Evolutionary conservation across 352 stramenopile genomes (phyloP).

Genomic region (Phytopythium helicoides): DNA sequence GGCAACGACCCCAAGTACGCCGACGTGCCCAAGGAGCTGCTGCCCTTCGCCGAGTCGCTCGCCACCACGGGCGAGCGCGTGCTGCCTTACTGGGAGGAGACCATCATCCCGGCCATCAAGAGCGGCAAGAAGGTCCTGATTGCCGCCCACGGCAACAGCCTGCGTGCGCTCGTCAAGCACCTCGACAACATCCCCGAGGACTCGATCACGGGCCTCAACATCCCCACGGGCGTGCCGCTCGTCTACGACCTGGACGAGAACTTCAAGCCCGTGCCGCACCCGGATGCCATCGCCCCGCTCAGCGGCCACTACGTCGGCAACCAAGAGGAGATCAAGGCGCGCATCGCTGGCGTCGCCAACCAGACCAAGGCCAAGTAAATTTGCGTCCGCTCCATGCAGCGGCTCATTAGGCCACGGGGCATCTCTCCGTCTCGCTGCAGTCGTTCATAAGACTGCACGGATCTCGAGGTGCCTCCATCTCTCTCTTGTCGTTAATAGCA

Average conservation of each 20-base stretch:
- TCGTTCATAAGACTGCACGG: too few relatives aligned
- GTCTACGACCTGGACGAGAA: conserved; percentile 98
- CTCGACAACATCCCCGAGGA: conserved; percentile 97
- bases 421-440: too few relatives aligned
- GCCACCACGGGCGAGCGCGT: conserved; percentile 93
- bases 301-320: conserved; percentile 88
- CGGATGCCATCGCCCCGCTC: conserved; percentile 89
- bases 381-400: too few relatives aligned
- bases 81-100: conserved; percentile 94
- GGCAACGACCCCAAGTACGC: conserved; percentile 92
- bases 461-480: too few relatives aligned
- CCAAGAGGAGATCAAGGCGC: conserved; percentile 95
- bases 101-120: conserved; percentile 94
- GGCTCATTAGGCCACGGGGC: too few relatives aligned
- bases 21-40: conserved; percentile 84
- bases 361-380: conserved; percentile 91
- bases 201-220: conserved; percentile 97
- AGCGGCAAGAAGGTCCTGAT: conserved; percentile 96
- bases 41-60: conserved; percentile 94
- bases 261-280: conserved; percentile 93
- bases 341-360: conserved; percentile 96
- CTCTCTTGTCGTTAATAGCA: conserved; percentile 2
- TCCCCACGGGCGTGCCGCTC: conserved; percentile 94
- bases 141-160: conserved; percentile 97
- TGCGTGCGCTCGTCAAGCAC: conserved; percentile 98